Percentiles rank a stretch among this genome's conserved stretches.
Evolutionary conservation across 495 filamentous ascomycete species (phyloP).

Genomic region (Penicillium desertorum): DNA sequence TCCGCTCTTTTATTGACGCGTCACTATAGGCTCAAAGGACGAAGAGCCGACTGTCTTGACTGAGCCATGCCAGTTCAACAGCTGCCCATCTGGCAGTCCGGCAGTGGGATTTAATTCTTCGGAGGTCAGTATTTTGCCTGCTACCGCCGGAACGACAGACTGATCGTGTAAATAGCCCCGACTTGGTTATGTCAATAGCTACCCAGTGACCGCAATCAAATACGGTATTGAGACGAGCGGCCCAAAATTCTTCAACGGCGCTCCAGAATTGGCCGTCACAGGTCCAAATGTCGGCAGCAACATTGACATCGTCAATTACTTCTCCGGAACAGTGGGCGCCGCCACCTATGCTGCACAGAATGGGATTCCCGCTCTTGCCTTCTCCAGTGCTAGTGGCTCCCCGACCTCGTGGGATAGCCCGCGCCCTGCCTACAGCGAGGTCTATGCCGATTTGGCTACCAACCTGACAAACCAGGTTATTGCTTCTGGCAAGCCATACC

Average conservation of each 20-base stretch:
- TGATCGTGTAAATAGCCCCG: conserved; percentile 32
- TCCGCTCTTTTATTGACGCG: background rate
- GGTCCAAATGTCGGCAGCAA: conserved; percentile 66
- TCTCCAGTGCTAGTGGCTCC: conserved; percentile 53
- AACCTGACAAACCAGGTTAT: conserved; percentile 55
- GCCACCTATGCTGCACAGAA: conserved; percentile 55
- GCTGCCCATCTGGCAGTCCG: conserved; percentile 55
- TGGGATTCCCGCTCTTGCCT: conserved; percentile 63
- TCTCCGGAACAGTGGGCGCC: conserved; percentile 65
- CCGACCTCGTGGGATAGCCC: conserved; percentile 52
- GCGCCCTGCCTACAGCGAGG: conserved; percentile 47
- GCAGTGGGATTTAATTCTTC: conserved; percentile 56
- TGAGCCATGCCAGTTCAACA: conserved; percentile 55
- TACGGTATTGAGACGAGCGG: conserved; percentile 59
- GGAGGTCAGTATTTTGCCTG: conserved; percentile 15
- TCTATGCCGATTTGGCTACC: conserved; percentile 61
- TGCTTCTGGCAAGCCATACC: conserved; percentile 56
- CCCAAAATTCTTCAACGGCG: conserved; percentile 49
- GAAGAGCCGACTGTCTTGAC: conserved; percentile 43
- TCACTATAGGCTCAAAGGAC: conserved; percentile 51
- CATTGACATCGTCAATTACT: conserved; percentile 48
- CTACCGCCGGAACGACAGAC: background rate
- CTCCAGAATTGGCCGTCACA: conserved; percentile 59
- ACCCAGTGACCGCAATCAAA: conserved; percentile 62
- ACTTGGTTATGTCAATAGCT: conserved; percentile 70